Conservation (phyloP, 176 grass and related monocot genomes). For the Avena eriantha region DNA sequence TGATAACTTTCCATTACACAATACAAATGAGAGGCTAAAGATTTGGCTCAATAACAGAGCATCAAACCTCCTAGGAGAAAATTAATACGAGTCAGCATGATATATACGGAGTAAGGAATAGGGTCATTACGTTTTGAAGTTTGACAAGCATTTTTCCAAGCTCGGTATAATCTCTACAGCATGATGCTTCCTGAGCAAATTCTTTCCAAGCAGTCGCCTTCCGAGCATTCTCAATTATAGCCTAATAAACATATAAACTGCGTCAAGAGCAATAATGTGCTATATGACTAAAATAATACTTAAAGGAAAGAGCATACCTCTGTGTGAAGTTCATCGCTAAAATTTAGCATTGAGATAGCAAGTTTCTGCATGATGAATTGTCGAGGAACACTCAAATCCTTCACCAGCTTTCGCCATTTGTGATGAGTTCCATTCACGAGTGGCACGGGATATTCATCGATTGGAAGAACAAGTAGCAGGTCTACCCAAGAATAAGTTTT, state of each 20-base stretch:
- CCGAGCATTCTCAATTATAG: slow-evolving; percentile 80
- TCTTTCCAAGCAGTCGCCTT: slow-evolving; percentile 70
- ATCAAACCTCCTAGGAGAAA: slow-evolving; percentile 6
- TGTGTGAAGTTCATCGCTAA: slow-evolving; percentile 79
- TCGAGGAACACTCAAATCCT: slow-evolving; percentile 70
- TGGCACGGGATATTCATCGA: slow-evolving; percentile 70
- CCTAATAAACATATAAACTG: slow-evolving; percentile 54
- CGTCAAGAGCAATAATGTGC: slow-evolving; percentile 31
- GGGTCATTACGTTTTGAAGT: slow-evolving; percentile 74
- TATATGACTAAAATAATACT: slow-evolving; percentile 18
- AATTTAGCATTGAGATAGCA: slow-evolving; percentile 81
- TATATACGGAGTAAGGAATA: slow-evolving; percentile 37
- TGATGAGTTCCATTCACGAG: slow-evolving; percentile 84
- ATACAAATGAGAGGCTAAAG: background rate
- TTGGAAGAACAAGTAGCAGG: slow-evolving; percentile 79
- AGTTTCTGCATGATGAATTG: slow-evolving; percentile 83
- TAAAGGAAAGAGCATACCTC: slow-evolving; percentile 54
- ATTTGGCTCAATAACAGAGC: background rate
- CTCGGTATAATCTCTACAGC: slow-evolving; percentile 75
- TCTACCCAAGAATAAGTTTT: slow-evolving; percentile 92
- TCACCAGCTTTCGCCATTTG: slow-evolving; percentile 91
- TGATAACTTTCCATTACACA: slow-evolving; percentile 21
- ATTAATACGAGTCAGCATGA: background rate
- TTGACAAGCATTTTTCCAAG: slow-evolving; percentile 93
- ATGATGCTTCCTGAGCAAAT: slow-evolving; percentile 83